Evolutionary conservation across 257 asterid species (phyloP).

Genomic region (Anisodus acutangulus): DNA sequence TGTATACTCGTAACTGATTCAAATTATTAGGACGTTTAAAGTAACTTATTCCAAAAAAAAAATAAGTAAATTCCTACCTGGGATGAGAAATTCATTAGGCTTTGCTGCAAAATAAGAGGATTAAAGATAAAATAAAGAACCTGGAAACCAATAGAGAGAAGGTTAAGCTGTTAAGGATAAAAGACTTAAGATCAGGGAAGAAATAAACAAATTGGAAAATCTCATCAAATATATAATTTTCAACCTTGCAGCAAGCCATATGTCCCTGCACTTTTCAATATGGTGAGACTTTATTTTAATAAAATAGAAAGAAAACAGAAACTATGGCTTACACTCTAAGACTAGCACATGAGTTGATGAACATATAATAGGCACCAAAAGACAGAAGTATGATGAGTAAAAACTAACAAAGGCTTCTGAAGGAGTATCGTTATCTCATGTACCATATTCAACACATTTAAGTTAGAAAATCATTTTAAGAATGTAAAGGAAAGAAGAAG

Average conservation of each 20-base stretch:
- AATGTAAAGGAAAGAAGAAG: too few species aligned
- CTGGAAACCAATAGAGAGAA: neutral
- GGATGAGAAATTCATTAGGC: too few species aligned
- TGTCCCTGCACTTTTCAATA: neutral
- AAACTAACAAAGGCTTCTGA: too few species aligned
- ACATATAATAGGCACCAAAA: too few species aligned
- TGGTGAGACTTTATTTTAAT: neutral
- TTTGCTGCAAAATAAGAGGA: neutral
- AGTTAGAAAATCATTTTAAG: too few species aligned
- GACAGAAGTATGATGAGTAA: too few species aligned
- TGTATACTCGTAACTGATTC: too few species aligned
- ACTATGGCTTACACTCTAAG: neutral
- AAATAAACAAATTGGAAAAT: neutral
- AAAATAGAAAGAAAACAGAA: neutral
- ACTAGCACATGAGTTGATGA: too few species aligned
- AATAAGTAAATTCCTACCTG: neutral
- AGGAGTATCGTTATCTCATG: too few species aligned
- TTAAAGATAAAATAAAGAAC: neutral
- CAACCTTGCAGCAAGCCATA: neutral
- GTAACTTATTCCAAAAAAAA: too few species aligned
- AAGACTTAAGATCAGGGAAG: neutral
- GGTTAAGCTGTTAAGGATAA: neutral
- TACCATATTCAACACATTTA: too few species aligned
- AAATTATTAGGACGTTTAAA: too few species aligned
- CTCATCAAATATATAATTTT: neutral